Evolutionary conservation across 441 rosid species (phyloP).

Genomic region (Syzygium syzygioides): DNA sequence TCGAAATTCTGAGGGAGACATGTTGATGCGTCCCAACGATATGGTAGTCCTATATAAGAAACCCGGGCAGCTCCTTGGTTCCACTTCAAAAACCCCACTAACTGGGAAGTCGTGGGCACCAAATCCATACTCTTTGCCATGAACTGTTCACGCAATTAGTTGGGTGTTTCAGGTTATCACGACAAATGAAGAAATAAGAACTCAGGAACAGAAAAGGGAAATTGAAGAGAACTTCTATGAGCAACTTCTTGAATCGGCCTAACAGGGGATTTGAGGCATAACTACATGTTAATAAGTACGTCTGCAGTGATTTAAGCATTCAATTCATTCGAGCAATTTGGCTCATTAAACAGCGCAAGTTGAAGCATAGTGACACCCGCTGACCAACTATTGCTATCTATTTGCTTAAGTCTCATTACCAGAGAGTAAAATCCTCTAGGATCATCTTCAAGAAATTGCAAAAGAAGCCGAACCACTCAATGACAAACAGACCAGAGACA

Average conservation of each 20-base stretch:
- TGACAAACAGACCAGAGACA: background rate
- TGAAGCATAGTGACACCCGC: background rate
- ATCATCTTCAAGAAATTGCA: background rate
- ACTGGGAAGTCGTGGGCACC: conserved; percentile 81
- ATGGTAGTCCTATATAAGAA: conserved; percentile 54
- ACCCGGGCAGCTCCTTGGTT: conserved; percentile 73
- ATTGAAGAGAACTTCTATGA: background rate
- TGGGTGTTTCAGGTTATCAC: background rate
- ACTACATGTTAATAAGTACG: background rate
- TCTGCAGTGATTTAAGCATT: background rate
- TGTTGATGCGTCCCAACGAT: conserved; percentile 32
- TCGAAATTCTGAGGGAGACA: conserved; percentile 47
- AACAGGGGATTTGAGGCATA: background rate
- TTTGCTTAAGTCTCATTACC: background rate
- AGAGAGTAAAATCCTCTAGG: background rate
- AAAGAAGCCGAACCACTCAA: background rate
- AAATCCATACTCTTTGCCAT: conserved; percentile 75
- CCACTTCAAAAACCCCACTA: conserved; percentile 84
- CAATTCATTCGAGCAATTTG: background rate
- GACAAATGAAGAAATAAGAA: background rate
- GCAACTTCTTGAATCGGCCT: background rate
- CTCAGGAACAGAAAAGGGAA: background rate
- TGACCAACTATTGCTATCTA: background rate
- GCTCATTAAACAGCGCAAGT: background rate
- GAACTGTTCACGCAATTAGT: conserved; percentile 33